Percentiles rank a stretch among this genome's conserved stretches.
Conservation (phyloP, 78 protist genomes). For the Isochrysis galbana region DNA sequence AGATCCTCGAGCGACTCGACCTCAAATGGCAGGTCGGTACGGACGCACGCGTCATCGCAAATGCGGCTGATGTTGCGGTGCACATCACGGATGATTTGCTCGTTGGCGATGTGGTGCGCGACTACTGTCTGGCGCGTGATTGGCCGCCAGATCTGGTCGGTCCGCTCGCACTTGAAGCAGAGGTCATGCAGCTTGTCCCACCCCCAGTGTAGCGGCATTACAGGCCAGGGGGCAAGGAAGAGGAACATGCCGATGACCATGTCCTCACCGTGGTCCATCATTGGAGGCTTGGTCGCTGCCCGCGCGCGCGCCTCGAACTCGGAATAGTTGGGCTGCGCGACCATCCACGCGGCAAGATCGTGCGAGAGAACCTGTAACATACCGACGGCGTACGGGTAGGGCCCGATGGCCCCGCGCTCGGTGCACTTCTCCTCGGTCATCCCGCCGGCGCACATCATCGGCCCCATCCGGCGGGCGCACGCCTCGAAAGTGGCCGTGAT, state of each 20-base stretch:
- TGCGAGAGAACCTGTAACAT: background rate
- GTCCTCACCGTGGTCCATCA: background rate
- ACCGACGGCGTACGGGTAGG: slow-evolving; percentile 7
- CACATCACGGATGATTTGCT: background rate
- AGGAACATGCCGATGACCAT: background rate
- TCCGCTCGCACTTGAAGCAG: background rate
- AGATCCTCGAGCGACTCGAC: background rate
- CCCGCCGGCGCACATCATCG: background rate
- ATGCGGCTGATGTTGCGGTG: background rate
- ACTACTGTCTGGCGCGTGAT: background rate
- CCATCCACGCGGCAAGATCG: background rate
- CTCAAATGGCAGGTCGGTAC: background rate
- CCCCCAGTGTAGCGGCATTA: background rate
- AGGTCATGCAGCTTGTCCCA: slow-evolving; percentile 17
- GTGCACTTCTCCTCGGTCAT: background rate
- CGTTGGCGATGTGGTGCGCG: background rate
- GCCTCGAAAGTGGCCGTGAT: background rate
- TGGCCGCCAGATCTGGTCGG: slow-evolving; percentile 2
- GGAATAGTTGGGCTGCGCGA: background rate
- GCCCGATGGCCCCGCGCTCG: background rate
- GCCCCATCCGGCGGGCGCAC: background rate
- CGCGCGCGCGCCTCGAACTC: background rate
- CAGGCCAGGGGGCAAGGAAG: background rate
- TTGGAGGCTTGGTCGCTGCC: background rate
- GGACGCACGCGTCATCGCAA: background rate